Evolutionary conservation across 2,329 filamentous ascomycete genomes (phyloP).

Genomic region (Sporothrix pseudoabietina): DNA sequence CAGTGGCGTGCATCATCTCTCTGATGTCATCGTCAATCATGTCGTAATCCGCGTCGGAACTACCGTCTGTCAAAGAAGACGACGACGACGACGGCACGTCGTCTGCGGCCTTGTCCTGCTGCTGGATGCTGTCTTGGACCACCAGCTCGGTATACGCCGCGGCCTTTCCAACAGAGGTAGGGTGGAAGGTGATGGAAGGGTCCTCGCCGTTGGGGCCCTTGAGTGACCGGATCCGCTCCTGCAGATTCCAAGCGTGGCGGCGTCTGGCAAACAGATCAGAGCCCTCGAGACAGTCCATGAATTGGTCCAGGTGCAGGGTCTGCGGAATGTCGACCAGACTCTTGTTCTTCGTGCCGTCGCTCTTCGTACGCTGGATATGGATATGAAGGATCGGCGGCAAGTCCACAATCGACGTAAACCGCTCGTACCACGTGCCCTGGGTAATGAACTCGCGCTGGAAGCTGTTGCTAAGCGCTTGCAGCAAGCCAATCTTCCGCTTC

Average conservation of each 20-base stretch:
- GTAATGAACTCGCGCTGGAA: slow-evolving; percentile 80
- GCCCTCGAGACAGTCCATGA: slow-evolving; percentile 68
- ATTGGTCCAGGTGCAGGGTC: slow-evolving; percentile 83
- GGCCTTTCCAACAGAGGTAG: slow-evolving; percentile 4
- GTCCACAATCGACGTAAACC: slow-evolving; percentile 71
- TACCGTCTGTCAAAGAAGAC: not conserved
- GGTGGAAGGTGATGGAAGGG: slow-evolving; percentile 8
- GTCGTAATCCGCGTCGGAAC: slow-evolving; percentile 28
- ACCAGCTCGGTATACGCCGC: slow-evolving; percentile 26
- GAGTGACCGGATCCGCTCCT: slow-evolving; percentile 61
- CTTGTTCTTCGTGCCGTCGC: slow-evolving; percentile 72
- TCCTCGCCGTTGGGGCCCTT: slow-evolving; percentile 45
- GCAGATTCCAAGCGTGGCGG: slow-evolving; percentile 73
- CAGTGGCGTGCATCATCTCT: slow-evolving; percentile 41
- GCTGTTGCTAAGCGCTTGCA: slow-evolving; percentile 80
- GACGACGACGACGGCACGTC: not conserved
- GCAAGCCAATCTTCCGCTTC: slow-evolving; percentile 63
- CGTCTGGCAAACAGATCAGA: slow-evolving; percentile 65
- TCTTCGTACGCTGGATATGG: slow-evolving; percentile 81
- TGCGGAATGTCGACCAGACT: slow-evolving; percentile 79
- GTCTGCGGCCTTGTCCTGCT: slow-evolving; percentile 12
- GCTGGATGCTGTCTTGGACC: slow-evolving; percentile 11
- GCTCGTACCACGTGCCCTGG: slow-evolving; percentile 60
- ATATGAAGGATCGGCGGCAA: slow-evolving; percentile 86
- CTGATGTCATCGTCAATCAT: slow-evolving; percentile 34